A percentile compares a stretch with the other conserved stretches of the same genome.
Evolutionary conservation across 306 rosid species (phyloP).

Genomic region (Crataegus laevigata): DNA sequence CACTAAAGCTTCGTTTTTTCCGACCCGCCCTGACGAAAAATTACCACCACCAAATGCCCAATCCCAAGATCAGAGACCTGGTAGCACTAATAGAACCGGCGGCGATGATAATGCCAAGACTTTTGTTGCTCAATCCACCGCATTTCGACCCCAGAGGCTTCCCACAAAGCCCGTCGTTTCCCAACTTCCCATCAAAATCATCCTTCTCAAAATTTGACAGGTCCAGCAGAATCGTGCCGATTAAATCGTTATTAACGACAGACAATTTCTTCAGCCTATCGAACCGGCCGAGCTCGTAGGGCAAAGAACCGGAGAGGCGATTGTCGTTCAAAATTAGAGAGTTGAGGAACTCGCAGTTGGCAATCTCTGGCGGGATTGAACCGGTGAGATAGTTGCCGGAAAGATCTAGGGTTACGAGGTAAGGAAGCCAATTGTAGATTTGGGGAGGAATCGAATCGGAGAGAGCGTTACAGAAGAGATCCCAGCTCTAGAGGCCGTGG

Average conservation of each 20-base stretch:
- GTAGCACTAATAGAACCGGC: constrained; percentile 45
- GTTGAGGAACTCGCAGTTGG: constrained; percentile 44
- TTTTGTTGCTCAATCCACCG: constrained; percentile 35
- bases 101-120: constrained; percentile 40
- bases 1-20: constrained; percentile 21
- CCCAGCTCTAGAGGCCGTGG: constrained; percentile 40
- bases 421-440: constrained; percentile 55
- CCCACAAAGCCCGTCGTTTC: constrained; percentile 40
- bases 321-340: constrained; percentile 29
- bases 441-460: constrained; percentile 36
- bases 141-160: constrained; percentile 40
- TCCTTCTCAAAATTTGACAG: constrained; percentile 21
- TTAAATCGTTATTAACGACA: constrained; percentile 33
- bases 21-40: constrained; percentile 21
- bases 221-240: constrained; percentile 37
- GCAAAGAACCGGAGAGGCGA: constrained; percentile 37
- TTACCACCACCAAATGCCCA: constrained; percentile 57
- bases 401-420: constrained; percentile 49
- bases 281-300: constrained; percentile 42
- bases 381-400: constrained; percentile 43
- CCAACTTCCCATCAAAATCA: constrained; percentile 41
- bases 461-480: constrained; percentile 34
- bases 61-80: constrained; percentile 37
- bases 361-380: constrained; percentile 45
- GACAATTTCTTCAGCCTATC: constrained; percentile 43